These are phyloP conservation scores for Styphnolobium japonicum DNA, from an alignment of 306 rosid species.

Conservation along the genomic window DNA sequence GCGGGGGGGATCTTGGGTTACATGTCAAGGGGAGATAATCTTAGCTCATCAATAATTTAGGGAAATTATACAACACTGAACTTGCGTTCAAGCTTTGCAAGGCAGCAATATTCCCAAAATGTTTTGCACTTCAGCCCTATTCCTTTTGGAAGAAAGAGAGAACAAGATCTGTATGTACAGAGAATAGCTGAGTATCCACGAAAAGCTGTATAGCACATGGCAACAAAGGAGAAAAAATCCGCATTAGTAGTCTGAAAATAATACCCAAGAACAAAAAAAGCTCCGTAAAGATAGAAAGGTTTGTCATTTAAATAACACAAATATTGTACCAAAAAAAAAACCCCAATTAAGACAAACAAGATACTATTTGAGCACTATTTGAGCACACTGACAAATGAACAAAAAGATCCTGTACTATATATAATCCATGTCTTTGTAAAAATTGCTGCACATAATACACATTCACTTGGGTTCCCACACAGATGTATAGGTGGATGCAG, in stretches of 20 bases:
- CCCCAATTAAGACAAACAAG: not conserved
- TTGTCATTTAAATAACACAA: not conserved
- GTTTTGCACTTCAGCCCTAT: conserved; percentile 32
- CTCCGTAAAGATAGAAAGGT: not conserved
- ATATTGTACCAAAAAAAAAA: too few species aligned
- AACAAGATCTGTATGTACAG: conserved; percentile 92
- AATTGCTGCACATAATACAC: not conserved
- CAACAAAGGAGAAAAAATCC: conserved; percentile 14
- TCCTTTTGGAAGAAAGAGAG: conserved; percentile 96
- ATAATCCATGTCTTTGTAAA: not conserved
- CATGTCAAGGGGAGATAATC: conserved; percentile 20
- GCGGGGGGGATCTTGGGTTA: not conserved
- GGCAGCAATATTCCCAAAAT: conserved; percentile 12
- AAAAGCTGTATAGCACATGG: conserved; percentile 59
- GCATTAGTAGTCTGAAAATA: not conserved
- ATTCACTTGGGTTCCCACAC: not conserved
- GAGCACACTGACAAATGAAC: not conserved
- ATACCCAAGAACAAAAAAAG: not conserved
- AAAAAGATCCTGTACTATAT: not conserved
- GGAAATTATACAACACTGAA: conserved; percentile 48
- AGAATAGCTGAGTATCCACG: conserved; percentile 90
- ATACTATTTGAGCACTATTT: not conserved
- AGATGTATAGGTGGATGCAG: not conserved
- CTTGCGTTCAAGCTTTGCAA: conserved; percentile 50
- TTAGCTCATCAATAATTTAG: conserved; percentile 28